Evolutionary conservation across 2,329 filamentous ascomycete genomes (phyloP).

Genomic region (Venturia aucupariae): DNA sequence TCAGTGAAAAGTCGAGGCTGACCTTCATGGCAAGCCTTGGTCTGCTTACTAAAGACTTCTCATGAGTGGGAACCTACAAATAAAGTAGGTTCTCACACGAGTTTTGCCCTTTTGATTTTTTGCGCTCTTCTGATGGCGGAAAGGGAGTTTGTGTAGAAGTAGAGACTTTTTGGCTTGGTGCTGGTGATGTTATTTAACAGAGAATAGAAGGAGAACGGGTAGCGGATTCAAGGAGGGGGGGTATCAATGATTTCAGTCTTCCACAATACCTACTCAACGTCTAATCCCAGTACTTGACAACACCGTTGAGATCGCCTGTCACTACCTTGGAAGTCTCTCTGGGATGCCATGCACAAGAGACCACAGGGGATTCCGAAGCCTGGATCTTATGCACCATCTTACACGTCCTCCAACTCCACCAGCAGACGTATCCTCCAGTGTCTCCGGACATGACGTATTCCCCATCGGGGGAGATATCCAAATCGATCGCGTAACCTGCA

Average conservation of each 20-base stretch:
- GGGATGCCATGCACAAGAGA: slow-evolving; percentile 92
- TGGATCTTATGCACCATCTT: slow-evolving; percentile 98
- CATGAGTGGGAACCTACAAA: no score
- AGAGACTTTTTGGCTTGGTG: no score
- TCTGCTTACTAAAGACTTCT: no score
- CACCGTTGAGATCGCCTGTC: slow-evolving; percentile 80
- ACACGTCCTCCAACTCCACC: slow-evolving; percentile 99
- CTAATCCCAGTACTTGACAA: slow-evolving; percentile 88
- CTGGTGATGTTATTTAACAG: no score
- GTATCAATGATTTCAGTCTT: background rate
- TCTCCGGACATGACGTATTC: slow-evolving; percentile 86
- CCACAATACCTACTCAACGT: background rate
- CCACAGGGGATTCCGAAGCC: slow-evolving; percentile 71
- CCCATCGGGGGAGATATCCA: slow-evolving; percentile 81
- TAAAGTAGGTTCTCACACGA: no score
- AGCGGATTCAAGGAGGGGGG: background rate
- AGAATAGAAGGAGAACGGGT: background rate
- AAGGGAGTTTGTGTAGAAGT: no score
- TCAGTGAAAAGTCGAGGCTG: no score
- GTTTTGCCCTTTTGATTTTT: no score
- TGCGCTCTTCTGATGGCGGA: no score
- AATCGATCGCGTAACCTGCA: slow-evolving; percentile 83
- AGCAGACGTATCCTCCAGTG: slow-evolving; percentile 79
- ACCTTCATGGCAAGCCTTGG: no score
- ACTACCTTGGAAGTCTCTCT: slow-evolving; percentile 92